A percentile compares a stretch with the other conserved stretches of the same genome.
Conservation (phyloP, 2,329 filamentous ascomycete species). For the Mycocentrospora acerina region DNA sequence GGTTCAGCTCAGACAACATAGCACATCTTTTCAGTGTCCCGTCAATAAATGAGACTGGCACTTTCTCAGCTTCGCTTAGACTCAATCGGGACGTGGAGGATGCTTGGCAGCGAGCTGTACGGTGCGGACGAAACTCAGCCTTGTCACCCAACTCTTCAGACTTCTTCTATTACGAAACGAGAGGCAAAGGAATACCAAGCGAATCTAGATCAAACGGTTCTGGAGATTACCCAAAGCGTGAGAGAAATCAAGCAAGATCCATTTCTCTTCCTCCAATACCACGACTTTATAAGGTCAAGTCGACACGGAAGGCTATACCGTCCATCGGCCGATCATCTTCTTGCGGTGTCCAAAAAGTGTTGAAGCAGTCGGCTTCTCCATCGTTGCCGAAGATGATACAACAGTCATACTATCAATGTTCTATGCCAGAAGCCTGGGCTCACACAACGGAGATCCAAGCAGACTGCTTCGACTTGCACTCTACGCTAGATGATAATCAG, state of each 20-base stretch:
- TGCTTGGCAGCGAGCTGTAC: conserved; percentile 57
- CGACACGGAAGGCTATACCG: conserved; percentile 29
- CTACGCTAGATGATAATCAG: conserved; percentile 33
- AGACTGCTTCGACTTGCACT: conserved; percentile 54
- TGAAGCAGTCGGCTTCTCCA: conserved; percentile 19
- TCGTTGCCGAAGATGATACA: conserved; percentile 56
- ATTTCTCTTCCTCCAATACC: conserved; percentile 39
- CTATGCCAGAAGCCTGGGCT: conserved; percentile 54
- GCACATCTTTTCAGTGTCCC: conserved; percentile 56
- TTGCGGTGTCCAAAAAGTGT: conserved; percentile 24
- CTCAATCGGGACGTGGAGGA: conserved; percentile 52
- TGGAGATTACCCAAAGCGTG: conserved; percentile 30
- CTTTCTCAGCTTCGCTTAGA: conserved; percentile 47
- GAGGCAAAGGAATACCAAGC: conserved; percentile 32
- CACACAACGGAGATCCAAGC: conserved; percentile 49
- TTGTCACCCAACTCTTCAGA: conserved; percentile 34
- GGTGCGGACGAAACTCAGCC: conserved; percentile 53
- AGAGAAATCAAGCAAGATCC: conserved; percentile 27
- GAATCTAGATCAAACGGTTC: conserved; percentile 37
- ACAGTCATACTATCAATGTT: conserved; percentile 49
- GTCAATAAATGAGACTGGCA: conserved; percentile 54
- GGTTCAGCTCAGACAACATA: conserved; percentile 51
- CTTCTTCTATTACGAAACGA: conserved; percentile 35
- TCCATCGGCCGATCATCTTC: conserved; percentile 21
- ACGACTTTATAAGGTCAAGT: conserved; percentile 19